Conservation (phyloP, 768 basidiomycete genomes). For the Boletus tylopilopsis region DNA sequence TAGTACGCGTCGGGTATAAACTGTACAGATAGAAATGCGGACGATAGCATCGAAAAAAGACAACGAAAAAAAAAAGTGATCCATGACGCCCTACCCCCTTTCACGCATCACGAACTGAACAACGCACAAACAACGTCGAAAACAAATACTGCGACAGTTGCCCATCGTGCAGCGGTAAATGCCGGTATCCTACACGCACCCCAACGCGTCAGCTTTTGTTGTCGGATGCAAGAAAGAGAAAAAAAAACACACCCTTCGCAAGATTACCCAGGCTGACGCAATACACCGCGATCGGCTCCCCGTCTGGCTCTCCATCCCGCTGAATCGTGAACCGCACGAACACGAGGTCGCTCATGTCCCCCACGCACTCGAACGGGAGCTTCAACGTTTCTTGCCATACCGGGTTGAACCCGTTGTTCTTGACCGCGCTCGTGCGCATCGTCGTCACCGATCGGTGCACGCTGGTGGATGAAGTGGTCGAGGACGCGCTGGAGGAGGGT, state of each 20-base stretch:
- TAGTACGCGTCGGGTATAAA: not conserved
- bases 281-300: constrained; percentile 68
- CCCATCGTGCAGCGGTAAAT: constrained; percentile 85
- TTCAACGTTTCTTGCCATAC: constrained; percentile 69
- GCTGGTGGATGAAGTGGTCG: not conserved
- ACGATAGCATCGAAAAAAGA: too few relatives aligned
- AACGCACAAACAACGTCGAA: constrained; percentile 85
- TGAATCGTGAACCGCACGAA: constrained; percentile 80
- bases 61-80: too few relatives aligned
- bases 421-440: constrained; percentile 58
- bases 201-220: not conserved
- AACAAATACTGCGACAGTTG: constrained; percentile 88
- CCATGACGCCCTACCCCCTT: too few relatives aligned
- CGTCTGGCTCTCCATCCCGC: constrained; percentile 58
- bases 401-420: constrained; percentile 93
- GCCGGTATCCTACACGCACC: constrained; percentile 67
- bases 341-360: constrained; percentile 75
- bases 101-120: constrained; percentile 42
- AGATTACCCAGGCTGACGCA: constrained; percentile 69
- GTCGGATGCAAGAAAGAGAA: too few relatives aligned
- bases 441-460: constrained; percentile 47
- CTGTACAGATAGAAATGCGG: too few relatives aligned
- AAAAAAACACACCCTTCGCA: constrained; percentile 58
- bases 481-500: constrained; percentile 2
- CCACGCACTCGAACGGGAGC: constrained; percentile 73